phyloP scores from a whole-genome alignment of 208 protist genomes.

The Histomonas meleagridis region DNA sequence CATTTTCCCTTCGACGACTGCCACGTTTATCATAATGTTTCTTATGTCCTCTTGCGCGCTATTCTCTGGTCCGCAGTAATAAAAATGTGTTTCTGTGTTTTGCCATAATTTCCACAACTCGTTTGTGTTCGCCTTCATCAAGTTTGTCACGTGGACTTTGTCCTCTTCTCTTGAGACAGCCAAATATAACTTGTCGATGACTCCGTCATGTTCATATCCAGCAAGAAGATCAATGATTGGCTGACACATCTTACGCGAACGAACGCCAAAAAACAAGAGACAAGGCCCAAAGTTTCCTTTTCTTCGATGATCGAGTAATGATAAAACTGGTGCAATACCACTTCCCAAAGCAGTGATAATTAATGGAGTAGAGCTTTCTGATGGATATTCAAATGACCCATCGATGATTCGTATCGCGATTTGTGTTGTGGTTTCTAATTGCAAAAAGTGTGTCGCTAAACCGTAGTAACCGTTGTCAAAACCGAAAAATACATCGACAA shows the following conservation, averaged over 20 bases:
- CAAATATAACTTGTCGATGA: not conserved
- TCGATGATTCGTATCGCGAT: not conserved
- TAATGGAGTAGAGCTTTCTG: not conserved
- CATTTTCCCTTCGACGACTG: not conserved
- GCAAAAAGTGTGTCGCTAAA: not conserved
- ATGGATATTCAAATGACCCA: not conserved
- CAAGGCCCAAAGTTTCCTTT: not conserved
- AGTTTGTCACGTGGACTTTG: not conserved
- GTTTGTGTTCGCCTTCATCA: not conserved
- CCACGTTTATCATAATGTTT: not conserved
- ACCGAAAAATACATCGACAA: not conserved
- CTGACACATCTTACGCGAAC: not conserved
- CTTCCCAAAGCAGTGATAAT: not conserved
- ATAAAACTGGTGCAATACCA: not conserved
- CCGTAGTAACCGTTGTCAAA: not conserved
- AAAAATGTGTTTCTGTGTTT: not conserved
- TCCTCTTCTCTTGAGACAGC: not conserved
- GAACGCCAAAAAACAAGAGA: not conserved
- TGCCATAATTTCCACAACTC: not conserved
- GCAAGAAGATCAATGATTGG: not conserved
- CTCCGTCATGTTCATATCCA: not conserved
- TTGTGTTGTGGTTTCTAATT: not conserved
- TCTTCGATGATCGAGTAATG: not conserved
- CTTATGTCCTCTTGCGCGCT: not conserved
- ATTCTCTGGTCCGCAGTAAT: not conserved